A percentile compares a stretch with the other conserved stretches of the same genome.
These are phyloP conservation scores for Eimeria acervulina DNA, from an alignment of 169 alveolate genomes.

Conservation along the genomic window DNA sequence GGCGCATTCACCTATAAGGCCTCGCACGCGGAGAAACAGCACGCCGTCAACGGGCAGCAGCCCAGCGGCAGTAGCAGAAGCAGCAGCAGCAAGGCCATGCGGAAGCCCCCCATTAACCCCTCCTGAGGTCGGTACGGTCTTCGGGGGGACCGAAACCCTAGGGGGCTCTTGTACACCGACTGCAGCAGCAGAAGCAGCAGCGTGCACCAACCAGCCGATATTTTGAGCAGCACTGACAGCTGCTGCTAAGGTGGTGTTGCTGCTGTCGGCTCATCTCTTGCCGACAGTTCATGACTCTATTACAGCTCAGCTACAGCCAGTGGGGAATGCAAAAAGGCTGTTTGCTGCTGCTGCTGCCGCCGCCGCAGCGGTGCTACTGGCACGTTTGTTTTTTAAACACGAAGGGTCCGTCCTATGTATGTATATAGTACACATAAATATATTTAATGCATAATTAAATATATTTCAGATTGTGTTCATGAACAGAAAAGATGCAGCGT, in stretches of 20 bases:
- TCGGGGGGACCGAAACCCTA: constrained; percentile 15
- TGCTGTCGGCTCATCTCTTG: not conserved
- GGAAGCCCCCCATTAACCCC: not conserved
- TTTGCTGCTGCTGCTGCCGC: not conserved
- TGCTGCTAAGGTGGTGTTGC: not conserved
- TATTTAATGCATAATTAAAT: not conserved
- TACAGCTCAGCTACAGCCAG: constrained; percentile 1
- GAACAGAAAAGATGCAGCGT: not conserved
- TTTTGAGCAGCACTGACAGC: not conserved
- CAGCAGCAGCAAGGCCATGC: constrained; percentile 28
- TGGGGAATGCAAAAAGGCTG: not conserved
- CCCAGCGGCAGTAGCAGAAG: constrained; percentile 20
- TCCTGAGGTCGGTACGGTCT: constrained; percentile 38
- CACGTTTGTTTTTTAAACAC: not conserved
- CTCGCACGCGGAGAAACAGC: constrained; percentile 52
- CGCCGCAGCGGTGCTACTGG: not conserved
- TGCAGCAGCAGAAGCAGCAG: constrained; percentile 19
- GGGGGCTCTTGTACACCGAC: not conserved
- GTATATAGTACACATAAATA: not conserved
- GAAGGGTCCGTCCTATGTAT: not conserved
- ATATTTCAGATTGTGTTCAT: not conserved
- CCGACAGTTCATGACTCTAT: not conserved
- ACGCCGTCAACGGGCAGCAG: constrained; percentile 19
- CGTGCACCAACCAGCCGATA: not conserved
- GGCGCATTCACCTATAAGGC: constrained; percentile 60